Evolutionary conservation across 2,329 filamentous ascomycete genomes (phyloP).

Genomic region (Botryosphaeria agaves): DNA sequence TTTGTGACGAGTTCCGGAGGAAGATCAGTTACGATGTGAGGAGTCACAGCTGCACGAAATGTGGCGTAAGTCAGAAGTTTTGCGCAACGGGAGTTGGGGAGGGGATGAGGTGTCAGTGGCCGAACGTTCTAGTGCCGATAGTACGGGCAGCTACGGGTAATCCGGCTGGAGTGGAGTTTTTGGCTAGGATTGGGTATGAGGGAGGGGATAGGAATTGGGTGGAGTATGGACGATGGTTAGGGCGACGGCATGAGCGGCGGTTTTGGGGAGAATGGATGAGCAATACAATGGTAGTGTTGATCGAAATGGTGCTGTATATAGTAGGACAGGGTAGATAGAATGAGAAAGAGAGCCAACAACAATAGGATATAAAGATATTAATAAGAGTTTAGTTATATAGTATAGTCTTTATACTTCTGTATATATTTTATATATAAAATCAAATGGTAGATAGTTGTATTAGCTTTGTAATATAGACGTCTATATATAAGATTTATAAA

Average conservation of each 20-base stretch:
- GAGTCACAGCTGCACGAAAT: slow-evolving; percentile 1
- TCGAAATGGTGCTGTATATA: background rate
- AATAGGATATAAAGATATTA: background rate
- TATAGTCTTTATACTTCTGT: no score
- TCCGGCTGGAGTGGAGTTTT: background rate
- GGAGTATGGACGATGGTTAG: background rate
- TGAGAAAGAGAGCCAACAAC: background rate
- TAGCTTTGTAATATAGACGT: no score
- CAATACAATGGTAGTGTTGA: slow-evolving; percentile 1
- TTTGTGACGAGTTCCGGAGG: background rate
- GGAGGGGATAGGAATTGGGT: background rate
- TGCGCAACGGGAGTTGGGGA: background rate
- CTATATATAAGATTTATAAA: no score
- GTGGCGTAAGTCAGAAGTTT: background rate
- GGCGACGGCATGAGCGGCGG: background rate
- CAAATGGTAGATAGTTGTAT: no score
- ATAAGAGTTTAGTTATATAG: background rate
- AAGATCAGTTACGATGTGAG: background rate
- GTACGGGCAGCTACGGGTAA: background rate
- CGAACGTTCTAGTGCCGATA: slow-evolving; percentile 1
- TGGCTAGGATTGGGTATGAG: background rate
- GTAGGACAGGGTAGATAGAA: background rate
- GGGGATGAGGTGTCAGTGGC: slow-evolving; percentile 1
- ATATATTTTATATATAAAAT: no score
- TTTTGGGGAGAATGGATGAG: background rate